Conservation (phyloP, 441 rosid species). For the Biscutella laevigata region DNA sequence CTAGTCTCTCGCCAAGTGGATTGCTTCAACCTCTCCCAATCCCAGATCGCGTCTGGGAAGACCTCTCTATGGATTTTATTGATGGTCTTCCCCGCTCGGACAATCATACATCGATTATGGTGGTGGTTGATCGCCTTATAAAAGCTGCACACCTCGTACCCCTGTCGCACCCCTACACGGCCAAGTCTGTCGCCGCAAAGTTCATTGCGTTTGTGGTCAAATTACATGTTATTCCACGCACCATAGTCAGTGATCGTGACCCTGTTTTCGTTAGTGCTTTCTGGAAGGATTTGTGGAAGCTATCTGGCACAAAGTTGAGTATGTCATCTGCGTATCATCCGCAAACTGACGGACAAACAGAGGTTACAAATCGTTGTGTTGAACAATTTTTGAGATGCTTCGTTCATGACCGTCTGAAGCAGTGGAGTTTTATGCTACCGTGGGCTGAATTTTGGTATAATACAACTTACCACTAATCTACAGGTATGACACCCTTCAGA, state of each 20-base stretch:
- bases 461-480: background rate
- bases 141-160: background rate
- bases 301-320: accelerated
- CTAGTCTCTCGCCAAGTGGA: accelerated
- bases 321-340: background rate
- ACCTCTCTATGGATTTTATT: background rate
- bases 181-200: background rate
- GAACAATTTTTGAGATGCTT: background rate
- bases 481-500: background rate
- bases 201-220: background rate
- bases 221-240: background rate
- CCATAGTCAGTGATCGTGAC: background rate
- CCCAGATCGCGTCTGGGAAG: background rate
- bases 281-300: background rate
- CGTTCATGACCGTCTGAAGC: background rate
- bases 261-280: background rate
- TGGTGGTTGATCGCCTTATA: background rate
- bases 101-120: background rate
- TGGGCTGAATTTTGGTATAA: background rate
- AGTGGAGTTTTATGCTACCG: background rate
- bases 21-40: background rate
- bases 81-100: accelerated
- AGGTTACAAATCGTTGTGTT: background rate
- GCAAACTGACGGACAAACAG: background rate
- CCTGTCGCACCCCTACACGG: background rate